These are phyloP conservation scores for Backusella circina DNA, from an alignment of 192 early-diverging fungal genomes.

Conservation along the genomic window DNA sequence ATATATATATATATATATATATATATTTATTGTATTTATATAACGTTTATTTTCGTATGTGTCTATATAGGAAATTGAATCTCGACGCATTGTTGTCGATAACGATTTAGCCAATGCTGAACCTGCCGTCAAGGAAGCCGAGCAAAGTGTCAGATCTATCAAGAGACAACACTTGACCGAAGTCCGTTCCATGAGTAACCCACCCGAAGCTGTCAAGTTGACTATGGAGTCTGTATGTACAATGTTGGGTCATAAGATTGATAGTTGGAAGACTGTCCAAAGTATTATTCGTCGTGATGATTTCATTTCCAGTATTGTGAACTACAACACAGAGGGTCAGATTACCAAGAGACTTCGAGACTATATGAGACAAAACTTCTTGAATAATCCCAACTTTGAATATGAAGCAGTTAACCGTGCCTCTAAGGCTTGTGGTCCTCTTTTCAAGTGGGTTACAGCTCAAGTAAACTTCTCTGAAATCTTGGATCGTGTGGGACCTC, in stretches of 20 bases:
- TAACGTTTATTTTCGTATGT: neutral
- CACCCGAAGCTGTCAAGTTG: constrained; percentile 92
- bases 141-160: constrained; percentile 90
- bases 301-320: constrained; percentile 96
- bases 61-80: constrained; percentile 57
- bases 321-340: constrained; percentile 86
- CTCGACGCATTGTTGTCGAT: constrained; percentile 74
- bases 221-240: constrained; percentile 98
- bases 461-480: constrained; percentile 94
- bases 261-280: constrained; percentile 92
- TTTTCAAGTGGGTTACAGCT: constrained; percentile 97
- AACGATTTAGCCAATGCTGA: constrained; percentile 93
- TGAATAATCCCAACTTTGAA: constrained; percentile 84
- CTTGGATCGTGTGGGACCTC: constrained; percentile 90
- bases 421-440: constrained; percentile 96
- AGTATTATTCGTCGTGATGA: constrained; percentile 89
- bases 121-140: constrained; percentile 94
- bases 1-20: no score
- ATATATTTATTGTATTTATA: no score
- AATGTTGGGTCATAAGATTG: constrained; percentile 80
- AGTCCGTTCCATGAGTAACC: constrained; percentile 95
- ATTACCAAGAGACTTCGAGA: constrained; percentile 78
- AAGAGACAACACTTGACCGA: constrained; percentile 97
- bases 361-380: constrained; percentile 72
- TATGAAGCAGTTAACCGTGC: constrained; percentile 97